Evolutionary conservation across 345 rosid genomes (phyloP).

Genomic region (Bretschneidera sinensis): DNA sequence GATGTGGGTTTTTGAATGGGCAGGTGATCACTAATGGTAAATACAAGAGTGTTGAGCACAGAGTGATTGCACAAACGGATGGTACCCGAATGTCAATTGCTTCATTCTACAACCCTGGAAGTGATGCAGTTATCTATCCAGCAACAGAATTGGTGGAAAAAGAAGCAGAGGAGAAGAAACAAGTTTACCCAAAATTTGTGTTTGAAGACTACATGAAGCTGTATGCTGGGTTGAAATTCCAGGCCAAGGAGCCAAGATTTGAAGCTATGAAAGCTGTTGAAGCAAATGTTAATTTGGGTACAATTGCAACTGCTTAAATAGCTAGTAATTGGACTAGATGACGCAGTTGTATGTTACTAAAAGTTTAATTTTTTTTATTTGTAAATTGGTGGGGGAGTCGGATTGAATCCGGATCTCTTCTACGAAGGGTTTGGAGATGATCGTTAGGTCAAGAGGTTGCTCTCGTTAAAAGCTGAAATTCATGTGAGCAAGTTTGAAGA

Average conservation of each 20-base stretch:
- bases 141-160: constrained; percentile 62
- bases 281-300: constrained; percentile 7
- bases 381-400: too few relatives aligned
- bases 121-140: constrained; percentile 76
- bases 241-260: constrained; percentile 93
- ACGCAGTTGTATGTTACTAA: too few relatives aligned
- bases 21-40: constrained; percentile 92
- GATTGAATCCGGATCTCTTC: too few relatives aligned
- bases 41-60: constrained; percentile 84
- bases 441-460: too few relatives aligned
- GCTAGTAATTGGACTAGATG: too few relatives aligned
- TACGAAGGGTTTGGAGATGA: too few relatives aligned
- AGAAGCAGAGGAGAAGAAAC: constrained; percentile 34
- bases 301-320: too few relatives aligned
- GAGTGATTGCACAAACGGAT: constrained; percentile 73
- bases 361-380: too few relatives aligned
- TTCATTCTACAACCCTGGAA: constrained; percentile 92
- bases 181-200: constrained; percentile 67
- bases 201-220: constrained; percentile 92
- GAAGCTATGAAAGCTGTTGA: constrained; percentile 73
- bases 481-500: too few relatives aligned
- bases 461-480: too few relatives aligned
- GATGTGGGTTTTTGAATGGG: background rate
- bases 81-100: constrained; percentile 87
- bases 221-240: constrained; percentile 67